Evolutionary conservation across 169 alveolate species (phyloP), one percentile per base, ranked within the genome.

Genomic region (Cryptosporidium sp.): DNA sequence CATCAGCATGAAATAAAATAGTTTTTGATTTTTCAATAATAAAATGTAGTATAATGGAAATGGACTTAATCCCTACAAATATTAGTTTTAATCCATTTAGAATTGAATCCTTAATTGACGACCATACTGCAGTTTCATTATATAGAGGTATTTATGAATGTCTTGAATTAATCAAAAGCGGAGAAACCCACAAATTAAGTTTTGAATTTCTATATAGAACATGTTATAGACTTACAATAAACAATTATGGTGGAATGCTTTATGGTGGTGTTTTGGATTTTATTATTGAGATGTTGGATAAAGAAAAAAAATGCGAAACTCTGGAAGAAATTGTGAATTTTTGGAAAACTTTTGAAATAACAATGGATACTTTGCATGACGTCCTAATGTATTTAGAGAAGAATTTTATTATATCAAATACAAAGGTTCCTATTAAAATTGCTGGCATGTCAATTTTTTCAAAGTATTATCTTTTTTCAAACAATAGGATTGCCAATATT

Each of bases 211-310:
- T 80, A 80, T 80, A 80, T 41, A 80, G 89, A 65, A 80, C 70
- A n/a, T 80, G 89, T 33, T 80, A 80, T 62, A 80, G 50, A 62
- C 75, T 80, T 62, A 80, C 89, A 26, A 41, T 80, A 41, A 80
- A 80, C 59, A 80, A 58, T 5, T 80, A 80, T 80, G 89, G 89
- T 39, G 89, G 80, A 6, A 80, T 80, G 89, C 75, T 80, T 6
- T 80, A 80, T 50, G 65, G 89, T 14, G 89, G 89, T 8, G 48
- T 80, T 35, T 58, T 80, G 26, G 37, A 62, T 41, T 80, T 62
- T 48, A 41, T 80, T 23, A 41, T 65, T n/a, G 65, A 62, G n/a
- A 43, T 62, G 68, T 43, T 80, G 18, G 70, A 2, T 0, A 65
- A 37, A 39, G 41, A 43, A 71, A 50, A 16, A n/a, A 65, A 43